These are phyloP conservation scores for Petunia hybrid DNA, from an alignment of 305 asterid genomes.

Conservation along the genomic window DNA sequence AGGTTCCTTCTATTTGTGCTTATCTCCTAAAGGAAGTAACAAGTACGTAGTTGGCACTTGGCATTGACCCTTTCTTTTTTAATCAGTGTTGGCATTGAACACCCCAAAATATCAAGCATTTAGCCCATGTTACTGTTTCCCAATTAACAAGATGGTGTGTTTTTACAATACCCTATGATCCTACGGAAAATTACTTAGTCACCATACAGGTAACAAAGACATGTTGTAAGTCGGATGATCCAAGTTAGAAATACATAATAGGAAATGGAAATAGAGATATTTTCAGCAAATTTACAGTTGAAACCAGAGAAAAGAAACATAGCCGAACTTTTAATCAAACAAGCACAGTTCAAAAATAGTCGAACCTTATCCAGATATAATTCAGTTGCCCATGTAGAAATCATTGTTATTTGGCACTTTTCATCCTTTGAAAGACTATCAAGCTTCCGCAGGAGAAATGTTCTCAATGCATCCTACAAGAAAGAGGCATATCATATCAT, in stretches of 20 bases:
- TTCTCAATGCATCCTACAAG: slow-evolving; percentile 92
- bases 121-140: neutral
- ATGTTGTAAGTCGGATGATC: neutral
- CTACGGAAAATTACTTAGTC: slow-evolving; percentile 3
- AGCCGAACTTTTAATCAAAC: slow-evolving; percentile 27
- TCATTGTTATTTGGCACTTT: slow-evolving; percentile 97
- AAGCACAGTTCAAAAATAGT: slow-evolving; percentile 32
- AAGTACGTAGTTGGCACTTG: too few species aligned
- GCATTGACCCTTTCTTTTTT: too few species aligned
- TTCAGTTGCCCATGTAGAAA: slow-evolving; percentile 95
- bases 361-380: slow-evolving; percentile 90
- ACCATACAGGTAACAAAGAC: slow-evolving; percentile 1
- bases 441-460: slow-evolving; percentile 91
- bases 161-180: neutral
- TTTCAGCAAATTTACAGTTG: slow-evolving; percentile 6
- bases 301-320: slow-evolving; percentile 17
- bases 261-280: slow-evolving; percentile 30
- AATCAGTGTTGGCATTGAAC: too few species aligned
- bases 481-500: slow-evolving; percentile 2
- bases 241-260: neutral
- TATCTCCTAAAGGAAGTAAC: too few species aligned
- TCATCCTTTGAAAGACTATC: slow-evolving; percentile 89
- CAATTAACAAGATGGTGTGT: neutral
- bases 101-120: too few species aligned
- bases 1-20: too few species aligned